phyloP scores from a whole-genome alignment of 139 green algal genomes.

The Desmodesmus armatus region DNA sequence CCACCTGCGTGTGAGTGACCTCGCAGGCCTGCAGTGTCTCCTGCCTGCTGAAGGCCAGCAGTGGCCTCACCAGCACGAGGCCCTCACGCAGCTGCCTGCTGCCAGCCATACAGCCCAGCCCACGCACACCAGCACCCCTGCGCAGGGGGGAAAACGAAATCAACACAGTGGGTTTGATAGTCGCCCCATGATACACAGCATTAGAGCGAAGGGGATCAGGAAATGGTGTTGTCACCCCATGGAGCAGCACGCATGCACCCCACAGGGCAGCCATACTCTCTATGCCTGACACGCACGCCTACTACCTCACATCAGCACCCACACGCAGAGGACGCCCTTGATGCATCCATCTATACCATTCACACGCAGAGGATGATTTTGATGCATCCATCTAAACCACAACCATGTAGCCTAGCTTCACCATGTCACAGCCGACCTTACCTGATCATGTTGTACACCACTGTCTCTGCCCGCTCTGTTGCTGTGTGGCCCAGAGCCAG shows the following conservation, averaged over 20 bases:
- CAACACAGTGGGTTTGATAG: too few relatives aligned
- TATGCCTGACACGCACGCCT: too few relatives aligned
- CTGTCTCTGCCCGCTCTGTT: constrained; percentile 61
- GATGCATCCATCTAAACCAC: too few relatives aligned
- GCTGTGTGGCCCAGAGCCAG: constrained; percentile 56
- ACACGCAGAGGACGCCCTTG: not conserved
- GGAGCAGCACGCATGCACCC: too few relatives aligned
- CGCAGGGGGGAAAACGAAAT: not conserved
- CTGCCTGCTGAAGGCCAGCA: constrained; percentile 50
- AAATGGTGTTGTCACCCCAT: too few relatives aligned
- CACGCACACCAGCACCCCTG: not conserved
- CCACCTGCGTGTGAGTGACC: constrained; percentile 17
- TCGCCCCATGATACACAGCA: too few relatives aligned
- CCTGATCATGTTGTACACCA: constrained; percentile 61
- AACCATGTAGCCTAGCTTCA: too few relatives aligned
- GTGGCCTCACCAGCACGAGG: constrained; percentile 52
- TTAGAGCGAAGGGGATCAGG: too few relatives aligned
- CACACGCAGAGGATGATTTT: too few relatives aligned
- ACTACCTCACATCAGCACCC: too few relatives aligned
- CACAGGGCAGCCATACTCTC: too few relatives aligned
- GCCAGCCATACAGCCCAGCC: constrained; percentile 2
- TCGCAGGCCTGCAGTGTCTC: constrained; percentile 44
- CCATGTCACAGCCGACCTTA: constrained; percentile 5
- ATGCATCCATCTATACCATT: too few relatives aligned
- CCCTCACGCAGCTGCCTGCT: not conserved